Percentiles rank a stretch among this genome's conserved stretches.
These are phyloP conservation scores for Sinapis alba DNA, from an alignment of 441 rosid genomes.

Conservation along the genomic window DNA sequence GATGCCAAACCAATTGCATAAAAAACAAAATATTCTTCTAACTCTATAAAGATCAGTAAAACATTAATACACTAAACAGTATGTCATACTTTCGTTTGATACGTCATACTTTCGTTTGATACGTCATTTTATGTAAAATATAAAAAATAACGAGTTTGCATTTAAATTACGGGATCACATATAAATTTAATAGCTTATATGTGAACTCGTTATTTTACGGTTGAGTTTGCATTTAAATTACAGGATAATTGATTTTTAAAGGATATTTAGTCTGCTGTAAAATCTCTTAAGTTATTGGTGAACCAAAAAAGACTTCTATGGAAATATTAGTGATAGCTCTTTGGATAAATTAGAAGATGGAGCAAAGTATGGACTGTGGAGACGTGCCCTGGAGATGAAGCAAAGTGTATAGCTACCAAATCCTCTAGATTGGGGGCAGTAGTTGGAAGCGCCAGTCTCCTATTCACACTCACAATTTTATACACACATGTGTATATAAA, in stretches of 20 bases:
- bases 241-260: not conserved
- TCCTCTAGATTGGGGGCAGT: conserved; percentile 31
- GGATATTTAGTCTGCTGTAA: not conserved
- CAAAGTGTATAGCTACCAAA: conserved; percentile 34
- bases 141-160: not conserved
- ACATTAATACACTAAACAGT: not conserved
- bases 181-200: no score
- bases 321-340: not conserved
- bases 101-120: not conserved
- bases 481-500: conserved; percentile 21
- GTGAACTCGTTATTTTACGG: no score
- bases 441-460: conserved; percentile 17
- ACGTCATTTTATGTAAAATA: not conserved
- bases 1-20: not conserved
- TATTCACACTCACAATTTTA: conserved; percentile 27
- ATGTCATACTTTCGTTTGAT: not conserved
- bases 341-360: conserved; percentile 32
- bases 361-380: conserved; percentile 34
- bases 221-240: not conserved
- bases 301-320: not conserved
- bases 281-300: not conserved
- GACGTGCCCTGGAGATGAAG: conserved; percentile 33
- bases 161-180: not conserved
- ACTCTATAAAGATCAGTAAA: not conserved
- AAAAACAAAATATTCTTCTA: not conserved